A percentile compares a stretch with the other conserved stretches of the same genome.
Evolutionary conservation across 768 basidiomycete genomes (phyloP).

Genomic region (Kwoniella pini): DNA sequence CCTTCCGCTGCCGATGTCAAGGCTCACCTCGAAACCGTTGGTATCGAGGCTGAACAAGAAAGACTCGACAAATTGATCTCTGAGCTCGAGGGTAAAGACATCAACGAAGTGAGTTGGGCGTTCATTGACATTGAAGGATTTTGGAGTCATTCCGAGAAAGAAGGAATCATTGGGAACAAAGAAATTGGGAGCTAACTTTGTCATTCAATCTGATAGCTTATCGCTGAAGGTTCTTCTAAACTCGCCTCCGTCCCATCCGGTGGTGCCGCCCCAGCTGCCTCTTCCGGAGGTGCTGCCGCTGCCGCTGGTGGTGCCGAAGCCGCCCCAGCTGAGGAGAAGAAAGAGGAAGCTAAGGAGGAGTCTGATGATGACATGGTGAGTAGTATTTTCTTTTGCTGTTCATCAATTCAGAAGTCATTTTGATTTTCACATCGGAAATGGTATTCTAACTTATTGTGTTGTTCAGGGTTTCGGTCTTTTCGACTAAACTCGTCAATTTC

Average conservation of each 20-base stretch:
- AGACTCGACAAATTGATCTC: conserved; percentile 79
- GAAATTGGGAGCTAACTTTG: too few relatives aligned
- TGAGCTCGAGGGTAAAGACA: conserved; percentile 86
- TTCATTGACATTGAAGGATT: neutral
- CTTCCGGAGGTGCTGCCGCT: conserved; percentile 62
- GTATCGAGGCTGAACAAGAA: conserved; percentile 81
- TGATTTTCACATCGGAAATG: neutral
- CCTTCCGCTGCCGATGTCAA: conserved; percentile 86
- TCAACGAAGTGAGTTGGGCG: conserved; percentile 65
- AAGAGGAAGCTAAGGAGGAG: conserved; percentile 76
- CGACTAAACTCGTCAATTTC: conserved; percentile 62
- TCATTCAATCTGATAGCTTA: conserved; percentile 62
- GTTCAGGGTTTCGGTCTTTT: conserved; percentile 87
- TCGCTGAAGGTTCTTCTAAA: conserved; percentile 87
- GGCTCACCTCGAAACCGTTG: conserved; percentile 79
- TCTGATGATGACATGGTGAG: conserved; percentile 94
- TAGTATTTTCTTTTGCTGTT: neutral
- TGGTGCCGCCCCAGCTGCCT: conserved; percentile 58
- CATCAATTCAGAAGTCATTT: too few relatives aligned
- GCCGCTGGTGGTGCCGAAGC: conserved; percentile 64
- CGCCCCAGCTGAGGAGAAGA: conserved; percentile 67
- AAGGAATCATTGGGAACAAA: too few relatives aligned
- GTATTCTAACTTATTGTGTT: neutral
- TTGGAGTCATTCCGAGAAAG: too few relatives aligned
- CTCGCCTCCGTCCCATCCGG: conserved; percentile 97